A percentile compares a stretch with the other conserved stretches of the same genome.
Conservation (phyloP, 495 filamentous ascomycete genomes). For the Aspergillus haitiensis region DNA sequence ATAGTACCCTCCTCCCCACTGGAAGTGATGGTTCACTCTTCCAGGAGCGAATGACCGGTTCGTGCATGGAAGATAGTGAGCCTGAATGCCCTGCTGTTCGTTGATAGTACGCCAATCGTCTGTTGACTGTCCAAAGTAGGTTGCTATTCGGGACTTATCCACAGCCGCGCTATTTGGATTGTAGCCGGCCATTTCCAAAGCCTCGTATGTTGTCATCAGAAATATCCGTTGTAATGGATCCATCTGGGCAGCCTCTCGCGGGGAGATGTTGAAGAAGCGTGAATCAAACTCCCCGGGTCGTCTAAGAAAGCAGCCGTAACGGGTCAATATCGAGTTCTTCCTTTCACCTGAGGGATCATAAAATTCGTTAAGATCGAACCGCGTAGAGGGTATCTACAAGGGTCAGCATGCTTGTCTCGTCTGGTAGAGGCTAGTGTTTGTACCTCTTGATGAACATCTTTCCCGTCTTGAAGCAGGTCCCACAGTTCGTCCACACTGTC, state of each 20-base stretch:
- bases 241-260: slow-evolving; percentile 54
- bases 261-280: slow-evolving; percentile 14
- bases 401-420: not conserved
- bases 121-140: slow-evolving; percentile 10
- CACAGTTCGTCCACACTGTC: slow-evolving; percentile 13
- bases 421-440: not conserved
- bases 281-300: slow-evolving; percentile 13
- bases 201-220: slow-evolving; percentile 73
- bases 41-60: slow-evolving; percentile 10
- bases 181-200: slow-evolving; percentile 70
- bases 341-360: slow-evolving; percentile 7
- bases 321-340: slow-evolving; percentile 4
- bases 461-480: slow-evolving; percentile 4
- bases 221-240: slow-evolving; percentile 77
- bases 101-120: slow-evolving; percentile 11
- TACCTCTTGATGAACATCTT: slow-evolving; percentile 9
- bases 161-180: not conserved
- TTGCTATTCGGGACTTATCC: slow-evolving; percentile 9
- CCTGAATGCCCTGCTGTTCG: slow-evolving; percentile 10
- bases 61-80: slow-evolving; percentile 5
- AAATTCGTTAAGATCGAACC: slow-evolving; percentile 4
- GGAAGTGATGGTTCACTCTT: slow-evolving; percentile 3
- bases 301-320: slow-evolving; percentile 12
- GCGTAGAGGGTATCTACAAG: slow-evolving; percentile 3
- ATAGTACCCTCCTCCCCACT: slow-evolving; percentile 10